Base-by-base conservation (phyloP, 352 stramenopile genomes). In the Aphanomyces euteiches region DNA sequence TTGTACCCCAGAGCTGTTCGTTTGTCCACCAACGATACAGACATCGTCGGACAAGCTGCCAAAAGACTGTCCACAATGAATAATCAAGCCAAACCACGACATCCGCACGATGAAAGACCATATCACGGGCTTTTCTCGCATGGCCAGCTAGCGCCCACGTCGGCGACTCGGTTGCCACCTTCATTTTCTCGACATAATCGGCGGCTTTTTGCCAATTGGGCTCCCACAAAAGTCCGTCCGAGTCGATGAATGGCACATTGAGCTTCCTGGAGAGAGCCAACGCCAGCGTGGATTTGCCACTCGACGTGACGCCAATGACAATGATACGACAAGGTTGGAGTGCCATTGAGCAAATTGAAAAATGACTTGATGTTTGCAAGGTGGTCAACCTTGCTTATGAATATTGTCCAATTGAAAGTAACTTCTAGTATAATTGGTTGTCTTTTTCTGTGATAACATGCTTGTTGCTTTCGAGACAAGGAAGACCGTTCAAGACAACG, bases 201-300 rank as follows among this genome's bases (percentile, higher is more conserved):
- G 41, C 17, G 2, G 59, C 40, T 12, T 37, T 28, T 39, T 61
- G 54, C 59, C 59, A 67, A 17, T 47, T 48, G 17, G 59, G 59
- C 39, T 38, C 59, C 59, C 59, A 67, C 4, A 67, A 54, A 17
- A 67, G 41, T 21, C 40, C 59, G 10, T 67, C 59, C 38, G 59
- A 40, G 37, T 67, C 59, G 41, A 67, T 36, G 40, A 56, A 53
- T 21, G 15, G 15, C 13, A 67, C 5, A 15, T 38, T 28, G 7
- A 47, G 34, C 17, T 47, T 48, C 39, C 1, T 48, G 40, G 59
- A 36, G 5, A 67, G 40, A 5, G 39, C 13, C 56, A 28, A 13
- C 0, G 39, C 59, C 4, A 67, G 59, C 37, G 59, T 67, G 12
- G 59, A 67, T 45, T 67, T 67, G 59, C 59, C 59, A 6, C 40